These are phyloP conservation scores for Hanseniaspora meyeri DNA, from an alignment of 805 yeast genomes.

Conservation along the genomic window DNA sequence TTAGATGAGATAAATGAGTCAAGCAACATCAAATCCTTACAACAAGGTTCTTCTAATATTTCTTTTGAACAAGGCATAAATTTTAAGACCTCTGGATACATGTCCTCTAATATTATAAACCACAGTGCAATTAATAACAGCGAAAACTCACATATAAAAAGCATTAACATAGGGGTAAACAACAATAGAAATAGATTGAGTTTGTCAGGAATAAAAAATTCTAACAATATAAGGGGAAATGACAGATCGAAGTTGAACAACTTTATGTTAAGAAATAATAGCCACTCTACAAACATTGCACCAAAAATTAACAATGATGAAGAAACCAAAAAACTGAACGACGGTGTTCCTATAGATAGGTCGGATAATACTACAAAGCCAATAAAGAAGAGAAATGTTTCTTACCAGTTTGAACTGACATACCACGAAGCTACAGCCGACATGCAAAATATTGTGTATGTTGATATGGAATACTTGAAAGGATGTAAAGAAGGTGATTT, in stretches of 20 bases:
- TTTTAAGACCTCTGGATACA: background rate
- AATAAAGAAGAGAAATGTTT: slow-evolving; percentile 11
- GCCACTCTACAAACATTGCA: background rate
- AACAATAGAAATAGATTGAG: slow-evolving; percentile 1
- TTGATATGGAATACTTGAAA: slow-evolving; percentile 49
- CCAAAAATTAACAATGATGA: background rate
- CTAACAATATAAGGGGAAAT: background rate
- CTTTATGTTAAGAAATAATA: background rate
- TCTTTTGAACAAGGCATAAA: background rate
- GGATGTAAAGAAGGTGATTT: slow-evolving; percentile 63
- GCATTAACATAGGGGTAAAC: slow-evolving; percentile 2
- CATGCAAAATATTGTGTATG: slow-evolving; percentile 46
- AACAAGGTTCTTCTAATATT: background rate
- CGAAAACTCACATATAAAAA: background rate
- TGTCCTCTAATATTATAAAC: background rate
- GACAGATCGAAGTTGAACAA: background rate
- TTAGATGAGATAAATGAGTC: background rate
- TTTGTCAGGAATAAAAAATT: slow-evolving; percentile 6
- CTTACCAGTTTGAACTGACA: slow-evolving; percentile 20
- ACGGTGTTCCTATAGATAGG: background rate
- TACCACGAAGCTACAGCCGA: slow-evolving; percentile 51
- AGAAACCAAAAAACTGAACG: background rate
- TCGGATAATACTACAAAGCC: background rate
- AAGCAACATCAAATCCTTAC: background rate
- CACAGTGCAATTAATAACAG: background rate